Conservation (phyloP, 2,329 filamentous ascomycete genomes). For the Blastomyces percursus region DNA sequence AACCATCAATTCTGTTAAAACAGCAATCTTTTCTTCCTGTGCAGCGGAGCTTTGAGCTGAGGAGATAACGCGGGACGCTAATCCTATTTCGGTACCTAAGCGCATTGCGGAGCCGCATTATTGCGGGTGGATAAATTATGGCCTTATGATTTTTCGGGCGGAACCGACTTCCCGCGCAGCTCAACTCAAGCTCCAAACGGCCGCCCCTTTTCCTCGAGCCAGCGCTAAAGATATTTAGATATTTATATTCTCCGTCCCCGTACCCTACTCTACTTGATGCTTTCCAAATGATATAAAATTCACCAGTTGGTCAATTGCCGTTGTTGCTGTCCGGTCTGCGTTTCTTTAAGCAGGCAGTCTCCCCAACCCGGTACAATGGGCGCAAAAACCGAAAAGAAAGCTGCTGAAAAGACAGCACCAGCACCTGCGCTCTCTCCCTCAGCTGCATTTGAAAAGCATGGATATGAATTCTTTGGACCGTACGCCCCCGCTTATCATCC, state of each 20-base stretch:
- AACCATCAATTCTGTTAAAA: too few species aligned
- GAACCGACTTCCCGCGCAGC: neutral
- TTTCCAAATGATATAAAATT: neutral
- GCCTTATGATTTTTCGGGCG: neutral
- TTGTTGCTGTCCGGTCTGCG: neutral
- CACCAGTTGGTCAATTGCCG: neutral
- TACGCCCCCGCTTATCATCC: neutral
- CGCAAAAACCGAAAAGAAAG: neutral
- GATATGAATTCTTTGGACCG: slow-evolving; percentile 6
- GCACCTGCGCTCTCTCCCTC: neutral
- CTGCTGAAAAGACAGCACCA: neutral
- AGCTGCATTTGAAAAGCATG: neutral
- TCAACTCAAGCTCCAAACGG: neutral
- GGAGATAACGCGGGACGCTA: neutral
- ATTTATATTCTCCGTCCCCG: neutral
- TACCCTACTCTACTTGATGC: neutral
- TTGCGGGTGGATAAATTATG: neutral
- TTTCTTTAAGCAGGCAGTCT: neutral
- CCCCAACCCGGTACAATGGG: neutral
- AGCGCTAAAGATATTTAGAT: neutral
- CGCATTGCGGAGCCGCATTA: neutral
- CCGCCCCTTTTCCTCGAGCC: neutral
- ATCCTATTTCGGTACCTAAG: neutral
- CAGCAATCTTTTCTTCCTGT: too few species aligned
- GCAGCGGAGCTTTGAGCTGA: too few species aligned